Base-by-base conservation (phyloP, 139 green algal species). In the Closterium sp. region DNA sequence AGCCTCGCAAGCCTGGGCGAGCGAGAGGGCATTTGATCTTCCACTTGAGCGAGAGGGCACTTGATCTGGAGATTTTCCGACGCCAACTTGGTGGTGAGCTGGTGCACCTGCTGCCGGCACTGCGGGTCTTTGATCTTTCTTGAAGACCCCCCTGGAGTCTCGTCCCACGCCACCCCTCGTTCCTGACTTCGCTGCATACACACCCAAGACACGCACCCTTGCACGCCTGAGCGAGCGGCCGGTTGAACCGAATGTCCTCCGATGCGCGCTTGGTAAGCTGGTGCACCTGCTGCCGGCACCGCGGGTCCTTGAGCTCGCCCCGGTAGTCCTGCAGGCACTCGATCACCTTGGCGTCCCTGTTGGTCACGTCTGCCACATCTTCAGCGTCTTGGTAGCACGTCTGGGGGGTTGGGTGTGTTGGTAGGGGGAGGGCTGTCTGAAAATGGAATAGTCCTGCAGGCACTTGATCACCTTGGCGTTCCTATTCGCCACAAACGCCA, bases 31-130 rank as follows among this genome's bases (percentile, higher is more conserved):
- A 93, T 36, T 98, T 94, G 55, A 98, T 97, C 2, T 97, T n/a
- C n/a, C n/a, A n/a, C n/a, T n/a, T n/a, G n/a, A n/a, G n/a, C n/a
- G 6, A 98, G 93, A 0, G 96, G 94, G 30, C 96, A 93, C 36
- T 98, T 94, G 55, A 98, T 97, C 2, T 97, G 96, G 76, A 98
- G 96, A 94, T 98, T 97, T 90, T 97, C 84, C 2, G 95, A 91
- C 7, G 96, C 96, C 34, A 96, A 95, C 88, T 91, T 85, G 7
- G 92, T 85, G 7, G 92, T 95, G 55, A 95, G 36, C 43, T 91
- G 90, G 85, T 96, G 93, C 84, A 96, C 94, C 85, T 95, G 89
- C 34, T 94, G 66, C 88, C 95, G 38, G 94, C 96, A 97, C 86
- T 96, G 91, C 33, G 84, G 88, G 28, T 93, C 84, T 21, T 91